phyloP scores from a whole-genome alignment of 2,329 filamentous ascomycete species.

The Lachnellula subtilissima region DNA sequence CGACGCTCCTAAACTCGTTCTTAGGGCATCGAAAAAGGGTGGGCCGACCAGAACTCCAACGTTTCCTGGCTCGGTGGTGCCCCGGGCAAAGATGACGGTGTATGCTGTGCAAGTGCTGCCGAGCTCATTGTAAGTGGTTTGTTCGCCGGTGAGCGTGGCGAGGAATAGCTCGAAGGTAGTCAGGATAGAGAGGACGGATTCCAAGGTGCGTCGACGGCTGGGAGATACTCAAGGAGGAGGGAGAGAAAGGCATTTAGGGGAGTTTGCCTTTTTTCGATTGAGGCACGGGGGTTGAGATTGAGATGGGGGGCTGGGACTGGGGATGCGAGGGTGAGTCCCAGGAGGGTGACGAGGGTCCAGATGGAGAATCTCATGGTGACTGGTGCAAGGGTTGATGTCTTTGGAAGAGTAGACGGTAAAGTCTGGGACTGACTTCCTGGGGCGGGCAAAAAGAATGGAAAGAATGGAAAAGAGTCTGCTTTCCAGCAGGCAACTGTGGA shows the following conservation, averaged over 20 bases:
- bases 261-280: constrained; percentile 12
- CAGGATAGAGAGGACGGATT: constrained; percentile 14
- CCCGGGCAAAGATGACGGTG: constrained; percentile 45
- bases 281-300: neutral
- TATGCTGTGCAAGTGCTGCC: constrained; percentile 22
- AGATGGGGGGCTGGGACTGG: constrained; percentile 8
- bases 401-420: neutral
- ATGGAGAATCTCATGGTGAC: constrained; percentile 16
- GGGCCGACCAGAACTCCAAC: constrained; percentile 35
- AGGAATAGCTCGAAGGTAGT: constrained; percentile 22
- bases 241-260: constrained; percentile 23
- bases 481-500: neutral
- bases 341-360: constrained; percentile 8
- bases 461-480: neutral
- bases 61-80: constrained; percentile 45
- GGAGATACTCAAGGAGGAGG: constrained; percentile 21
- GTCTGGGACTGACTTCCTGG: neutral
- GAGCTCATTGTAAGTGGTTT: constrained; percentile 26
- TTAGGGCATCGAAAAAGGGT: constrained; percentile 29
- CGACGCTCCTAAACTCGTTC: constrained; percentile 14
- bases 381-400: neutral
- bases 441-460: neutral
- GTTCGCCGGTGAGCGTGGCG: constrained; percentile 17
- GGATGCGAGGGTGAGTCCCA: constrained; percentile 12
- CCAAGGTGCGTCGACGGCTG: constrained; percentile 19